Evolutionary conservation across 768 basidiomycete genomes (phyloP).

Genomic region (Russula brevipes): DNA sequence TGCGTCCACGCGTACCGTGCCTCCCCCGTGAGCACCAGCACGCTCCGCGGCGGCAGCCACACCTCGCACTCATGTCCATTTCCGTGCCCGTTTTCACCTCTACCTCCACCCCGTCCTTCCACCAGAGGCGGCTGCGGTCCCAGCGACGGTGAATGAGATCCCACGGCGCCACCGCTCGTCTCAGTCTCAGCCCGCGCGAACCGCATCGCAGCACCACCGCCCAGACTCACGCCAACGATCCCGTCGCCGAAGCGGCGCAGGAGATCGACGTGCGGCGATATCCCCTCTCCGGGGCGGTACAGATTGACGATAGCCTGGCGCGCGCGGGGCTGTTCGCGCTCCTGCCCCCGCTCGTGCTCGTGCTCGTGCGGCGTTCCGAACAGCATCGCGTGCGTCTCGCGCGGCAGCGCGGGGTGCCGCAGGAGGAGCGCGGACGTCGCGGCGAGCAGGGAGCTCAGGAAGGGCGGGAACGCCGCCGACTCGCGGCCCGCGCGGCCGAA

Average conservation of each 20-base stretch:
- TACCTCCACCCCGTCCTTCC: neutral
- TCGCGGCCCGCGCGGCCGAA: conserved; percentile 49
- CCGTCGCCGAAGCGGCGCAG: conserved; percentile 81
- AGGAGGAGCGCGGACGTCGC: conserved; percentile 47
- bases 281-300: conserved; percentile 86
- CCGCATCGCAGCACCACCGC: conserved; percentile 75
- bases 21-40: conserved; percentile 72
- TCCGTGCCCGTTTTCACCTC: neutral
- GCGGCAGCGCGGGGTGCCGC: conserved; percentile 42
- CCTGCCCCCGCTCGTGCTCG: neutral
- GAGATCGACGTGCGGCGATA: conserved; percentile 83
- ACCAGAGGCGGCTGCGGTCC: too few species aligned
- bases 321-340: conserved; percentile 37
- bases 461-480: conserved; percentile 47
- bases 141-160: too few species aligned
- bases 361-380: conserved; percentile 43
- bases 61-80: conserved; percentile 38
- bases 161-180: neutral
- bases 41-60: conserved; percentile 69
- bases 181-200: conserved; percentile 38
- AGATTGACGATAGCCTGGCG: conserved; percentile 89
- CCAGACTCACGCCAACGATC: conserved; percentile 82
- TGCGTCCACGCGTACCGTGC: conserved; percentile 88
- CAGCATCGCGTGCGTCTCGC: conserved; percentile 46
- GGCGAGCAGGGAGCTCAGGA: conserved; percentile 50